Percentiles rank a stretch among this genome's conserved stretches.
These are phyloP conservation scores for Poterioochromonas sp. DNA, from an alignment of 352 stramenopile species.

Conservation along the genomic window DNA sequence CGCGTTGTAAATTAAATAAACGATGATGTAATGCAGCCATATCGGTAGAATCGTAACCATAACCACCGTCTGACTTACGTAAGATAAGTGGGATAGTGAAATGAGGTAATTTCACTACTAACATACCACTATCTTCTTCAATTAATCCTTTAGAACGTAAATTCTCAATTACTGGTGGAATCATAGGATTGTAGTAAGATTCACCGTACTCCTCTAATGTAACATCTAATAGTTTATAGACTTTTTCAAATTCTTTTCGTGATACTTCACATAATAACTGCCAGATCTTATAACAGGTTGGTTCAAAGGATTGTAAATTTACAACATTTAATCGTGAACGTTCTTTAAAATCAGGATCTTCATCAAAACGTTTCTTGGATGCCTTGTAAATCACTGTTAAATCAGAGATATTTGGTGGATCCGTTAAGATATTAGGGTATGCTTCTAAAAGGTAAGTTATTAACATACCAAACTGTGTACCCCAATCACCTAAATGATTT, in stretches of 20 bases:
- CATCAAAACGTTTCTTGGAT: conserved; percentile 87
- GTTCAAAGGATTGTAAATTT: conserved; percentile 65
- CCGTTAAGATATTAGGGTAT: conserved; percentile 80
- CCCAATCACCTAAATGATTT: conserved; percentile 88
- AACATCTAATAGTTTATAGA: conserved; percentile 23
- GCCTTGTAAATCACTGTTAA: conserved; percentile 84
- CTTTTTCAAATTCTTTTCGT: conserved; percentile 71
- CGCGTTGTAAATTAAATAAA: conserved; percentile 56
- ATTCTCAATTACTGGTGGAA: conserved; percentile 76
- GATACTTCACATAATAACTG: conserved; percentile 68
- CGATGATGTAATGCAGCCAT: conserved; percentile 79
- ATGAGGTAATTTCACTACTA: conserved; percentile 34
- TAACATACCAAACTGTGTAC: conserved; percentile 99
- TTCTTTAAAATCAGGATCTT: conserved; percentile 88
- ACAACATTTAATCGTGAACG: conserved; percentile 92
- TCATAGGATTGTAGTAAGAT: conserved; percentile 83
- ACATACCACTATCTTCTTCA: conserved; percentile 60
- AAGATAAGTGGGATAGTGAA: conserved; percentile 70
- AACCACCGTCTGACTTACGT: conserved; percentile 78
- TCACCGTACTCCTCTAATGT: conserved; percentile 68
- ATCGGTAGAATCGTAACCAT: conserved; percentile 82
- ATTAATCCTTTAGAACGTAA: conserved; percentile 75
- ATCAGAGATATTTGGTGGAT: conserved; percentile 89
- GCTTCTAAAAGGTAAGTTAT: conserved; percentile 97
- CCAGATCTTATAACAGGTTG: conserved; percentile 52